phyloP scores from a whole-genome alignment of 2,329 filamentous ascomycete genomes.

The Nemania sp. region DNA sequence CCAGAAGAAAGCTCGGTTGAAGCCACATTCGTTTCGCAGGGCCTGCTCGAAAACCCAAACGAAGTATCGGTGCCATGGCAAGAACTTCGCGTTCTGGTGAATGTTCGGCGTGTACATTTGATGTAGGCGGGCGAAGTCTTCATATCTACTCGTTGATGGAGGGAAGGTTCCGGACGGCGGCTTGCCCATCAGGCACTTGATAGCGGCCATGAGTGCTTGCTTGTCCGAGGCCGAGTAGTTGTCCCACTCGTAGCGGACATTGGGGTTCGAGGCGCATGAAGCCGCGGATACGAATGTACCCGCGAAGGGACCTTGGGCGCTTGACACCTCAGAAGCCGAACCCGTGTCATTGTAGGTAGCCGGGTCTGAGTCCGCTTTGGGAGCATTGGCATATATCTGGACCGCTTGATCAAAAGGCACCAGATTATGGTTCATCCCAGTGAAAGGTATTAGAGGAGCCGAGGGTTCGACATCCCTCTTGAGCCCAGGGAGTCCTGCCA shows the following conservation, averaged over 20 bases:
- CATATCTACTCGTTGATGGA: constrained; percentile 21
- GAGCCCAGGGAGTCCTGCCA: constrained; percentile 18
- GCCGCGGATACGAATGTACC: not conserved
- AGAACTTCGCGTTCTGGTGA: constrained; percentile 26
- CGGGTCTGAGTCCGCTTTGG: constrained; percentile 24
- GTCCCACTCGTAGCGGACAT: constrained; percentile 26
- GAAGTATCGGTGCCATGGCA: constrained; percentile 27
- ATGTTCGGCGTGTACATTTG: constrained; percentile 24
- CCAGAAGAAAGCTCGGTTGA: constrained; percentile 24
- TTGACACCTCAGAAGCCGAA: constrained; percentile 2
- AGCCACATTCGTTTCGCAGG: constrained; percentile 23
- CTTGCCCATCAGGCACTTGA: constrained; percentile 25
- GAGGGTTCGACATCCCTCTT: not conserved
- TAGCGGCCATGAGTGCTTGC: constrained; percentile 23
- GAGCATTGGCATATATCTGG: constrained; percentile 17
- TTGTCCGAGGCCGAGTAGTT: constrained; percentile 20
- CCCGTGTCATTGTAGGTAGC: constrained; percentile 23
- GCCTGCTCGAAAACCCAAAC: constrained; percentile 23
- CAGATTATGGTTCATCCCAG: constrained; percentile 9
- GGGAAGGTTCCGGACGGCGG: constrained; percentile 18
- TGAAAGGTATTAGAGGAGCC: constrained; percentile 18
- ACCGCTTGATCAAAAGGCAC: constrained; percentile 20
- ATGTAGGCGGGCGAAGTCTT: constrained; percentile 25
- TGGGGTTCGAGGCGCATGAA: constrained; percentile 24
- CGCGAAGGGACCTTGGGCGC: not conserved